Evolutionary conservation across 2,329 filamentous ascomycete genomes (phyloP).

Genomic region (Aspergillus candidus): DNA sequence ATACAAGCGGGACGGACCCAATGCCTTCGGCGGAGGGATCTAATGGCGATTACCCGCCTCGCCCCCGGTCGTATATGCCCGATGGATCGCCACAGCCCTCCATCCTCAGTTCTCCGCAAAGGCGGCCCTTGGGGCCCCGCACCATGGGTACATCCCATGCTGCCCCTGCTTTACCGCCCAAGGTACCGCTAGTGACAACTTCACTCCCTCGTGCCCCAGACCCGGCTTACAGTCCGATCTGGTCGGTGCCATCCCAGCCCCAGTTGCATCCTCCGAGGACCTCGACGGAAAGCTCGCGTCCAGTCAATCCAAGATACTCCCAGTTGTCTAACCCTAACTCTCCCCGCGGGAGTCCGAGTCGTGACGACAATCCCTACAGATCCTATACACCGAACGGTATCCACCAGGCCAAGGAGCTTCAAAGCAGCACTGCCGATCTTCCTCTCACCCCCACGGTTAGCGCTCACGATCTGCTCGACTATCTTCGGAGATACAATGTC

Average conservation of each 20-base stretch:
- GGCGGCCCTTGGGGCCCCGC: slow-evolving; percentile 38
- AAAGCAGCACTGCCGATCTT: slow-evolving; percentile 44
- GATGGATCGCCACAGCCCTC: slow-evolving; percentile 14
- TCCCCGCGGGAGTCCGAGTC: slow-evolving; percentile 30
- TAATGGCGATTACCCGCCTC: slow-evolving; percentile 17
- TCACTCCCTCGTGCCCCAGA: slow-evolving; percentile 43
- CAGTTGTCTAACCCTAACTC: slow-evolving; percentile 24
- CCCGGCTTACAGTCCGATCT: slow-evolving; percentile 45
- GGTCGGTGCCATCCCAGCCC: slow-evolving; percentile 34
- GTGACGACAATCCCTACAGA: slow-evolving; percentile 40
- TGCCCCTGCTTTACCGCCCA: slow-evolving; percentile 37
- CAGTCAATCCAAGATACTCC: slow-evolving; percentile 33
- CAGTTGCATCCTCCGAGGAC: slow-evolving; percentile 34
- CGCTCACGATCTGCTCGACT: slow-evolving; percentile 63
- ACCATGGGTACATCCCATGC: slow-evolving; percentile 34
- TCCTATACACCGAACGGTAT: slow-evolving; percentile 40
- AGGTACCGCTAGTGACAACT: slow-evolving; percentile 34
- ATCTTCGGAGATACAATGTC: slow-evolving; percentile 60
- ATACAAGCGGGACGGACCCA: slow-evolving; percentile 8
- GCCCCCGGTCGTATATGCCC: slow-evolving; percentile 18
- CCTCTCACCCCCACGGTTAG: slow-evolving; percentile 58
- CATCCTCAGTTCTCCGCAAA: slow-evolving; percentile 17
- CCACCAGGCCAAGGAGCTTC: slow-evolving; percentile 30
- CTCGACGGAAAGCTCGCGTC: slow-evolving; percentile 37
- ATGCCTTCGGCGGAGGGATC: slow-evolving; percentile 11